Evolutionary conservation across 345 rosid genomes (phyloP).

Genomic region (Jatropha curcas): DNA sequence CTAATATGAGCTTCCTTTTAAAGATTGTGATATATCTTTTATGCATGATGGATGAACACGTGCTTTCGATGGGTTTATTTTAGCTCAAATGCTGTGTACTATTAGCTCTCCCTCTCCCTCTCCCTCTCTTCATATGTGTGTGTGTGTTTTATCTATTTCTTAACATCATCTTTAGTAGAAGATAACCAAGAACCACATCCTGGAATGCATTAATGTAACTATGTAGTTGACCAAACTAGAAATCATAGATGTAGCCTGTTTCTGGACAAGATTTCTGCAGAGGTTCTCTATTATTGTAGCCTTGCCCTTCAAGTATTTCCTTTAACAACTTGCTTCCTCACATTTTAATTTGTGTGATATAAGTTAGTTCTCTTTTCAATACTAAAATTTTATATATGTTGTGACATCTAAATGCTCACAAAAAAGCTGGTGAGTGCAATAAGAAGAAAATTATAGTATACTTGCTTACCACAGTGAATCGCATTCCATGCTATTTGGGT

Average conservation of each 20-base stretch:
- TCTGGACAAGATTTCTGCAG: background rate
- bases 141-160: too few relatives aligned
- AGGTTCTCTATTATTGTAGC: slow-evolving; percentile 24
- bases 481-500: slow-evolving; percentile 3
- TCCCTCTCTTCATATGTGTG: background rate
- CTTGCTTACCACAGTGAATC: too few relatives aligned
- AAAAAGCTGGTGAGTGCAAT: background rate
- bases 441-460: background rate
- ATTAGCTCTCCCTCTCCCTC: background rate
- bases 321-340: background rate
- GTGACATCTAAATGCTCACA: background rate
- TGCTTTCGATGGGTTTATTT: background rate
- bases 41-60: background rate
- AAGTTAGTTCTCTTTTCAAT: background rate
- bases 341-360: background rate
- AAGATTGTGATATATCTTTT: background rate
- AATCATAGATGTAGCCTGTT: background rate
- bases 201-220: background rate
- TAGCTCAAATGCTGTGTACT: background rate
- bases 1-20: background rate
- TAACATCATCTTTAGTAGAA: background rate
- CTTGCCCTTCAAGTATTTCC: background rate
- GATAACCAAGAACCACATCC: background rate
- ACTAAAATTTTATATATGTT: background rate
- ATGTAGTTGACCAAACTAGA: background rate